Evolutionary conservation across 257 asterid species (phyloP), one percentile per base, ranked within the genome.

Genomic region (Nicotiana undulata): DNA sequence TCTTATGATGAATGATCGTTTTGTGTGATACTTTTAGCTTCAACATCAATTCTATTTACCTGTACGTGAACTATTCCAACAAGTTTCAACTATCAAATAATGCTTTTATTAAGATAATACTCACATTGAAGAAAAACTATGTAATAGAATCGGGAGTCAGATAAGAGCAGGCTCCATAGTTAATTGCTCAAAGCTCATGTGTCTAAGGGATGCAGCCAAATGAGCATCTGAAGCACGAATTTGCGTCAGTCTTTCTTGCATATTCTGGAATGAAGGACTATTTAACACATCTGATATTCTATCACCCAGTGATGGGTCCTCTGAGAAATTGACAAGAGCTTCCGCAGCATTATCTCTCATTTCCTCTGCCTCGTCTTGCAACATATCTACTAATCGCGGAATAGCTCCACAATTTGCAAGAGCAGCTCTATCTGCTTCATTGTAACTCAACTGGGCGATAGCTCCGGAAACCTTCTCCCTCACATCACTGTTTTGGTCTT

Each of bases 381-480:
- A 76, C 88, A 87, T 63, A 65, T 58, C 75, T 37, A 88, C 76
- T 32, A 89, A 90, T 24, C 26, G 29, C 0, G 87, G 88, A 74
- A 90, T 86, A 18, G 86, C 93, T 70, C 94, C 96, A 65, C 80
- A 87, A 60, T 81, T 75, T 28, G 93, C 91, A 56, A 91, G 92
- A 22, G 79, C 85, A 24, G 61, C 75, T 34, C 92, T 84, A 32
- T 81, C 87, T n/a, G 46, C 87, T 40, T 65, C 77, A 7, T 82
- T 82, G 51, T 81, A 85, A 82, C 91, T 91, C 81, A 92, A 79
- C 81, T 84, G 93, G n/a, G 94, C 89, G 63, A 89, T 64, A 18
- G 89, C 93, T 72, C 92, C 91, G 1, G 91, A 79, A 46, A 89
- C 91, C 82, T 79, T 90, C 85, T 89, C 96, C 81, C 74, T 81